Base-by-base conservation (phyloP, 2,329 filamentous ascomycete species). In the Fusarium cyanostomum region DNA sequence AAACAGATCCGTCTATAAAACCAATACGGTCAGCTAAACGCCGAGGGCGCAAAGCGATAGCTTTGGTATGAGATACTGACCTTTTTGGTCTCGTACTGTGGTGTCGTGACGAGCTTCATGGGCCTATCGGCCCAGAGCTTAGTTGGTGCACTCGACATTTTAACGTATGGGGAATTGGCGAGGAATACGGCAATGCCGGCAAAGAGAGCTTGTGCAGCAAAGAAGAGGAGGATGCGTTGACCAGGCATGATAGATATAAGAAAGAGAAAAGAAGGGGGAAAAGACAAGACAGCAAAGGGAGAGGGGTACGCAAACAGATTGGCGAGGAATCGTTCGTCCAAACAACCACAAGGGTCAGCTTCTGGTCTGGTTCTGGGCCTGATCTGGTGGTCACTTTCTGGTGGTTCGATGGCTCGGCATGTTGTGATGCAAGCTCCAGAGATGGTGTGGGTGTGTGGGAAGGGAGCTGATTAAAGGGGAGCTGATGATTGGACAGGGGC, bases 111-210 rank as follows among this genome's bases (percentile, higher is more conserved):
- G 54, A 87, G 77, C 70, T 78, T 78, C 72, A 87, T 80, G 30
- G 85, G 85, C 31, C 76, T 73, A 68, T 87, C 83, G 3, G 84
- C 85, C 85, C 85, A 87, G 27, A 56, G 59, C 51, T 69, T 68
- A n/a, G 64, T 72, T 18, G 71, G 75, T 24, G 70, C 63, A 48
- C 49, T 53, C n/a, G 69, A 68, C 52, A 70, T 67, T 64, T 79
- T 75, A 54, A 72, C 68, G 67, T 69, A 73, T 1, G 77, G 77
- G 13, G 77, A 77, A 54, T 75, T 67, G 31, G 71, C 74, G 24
- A 75, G 54, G 48, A 78, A 72, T 30, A 66, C 28, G 10, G 64
- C 54, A 27, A 74, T 34, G 52, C 71, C 72, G 24, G 70, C 68
- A 34, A 76, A 55, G 28, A 77, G 65, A 51, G 69, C 67, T 53